phyloP scores from a whole-genome alignment of 768 basidiomycete genomes.

The button mushroom (Agaricus bisporus) region DNA sequence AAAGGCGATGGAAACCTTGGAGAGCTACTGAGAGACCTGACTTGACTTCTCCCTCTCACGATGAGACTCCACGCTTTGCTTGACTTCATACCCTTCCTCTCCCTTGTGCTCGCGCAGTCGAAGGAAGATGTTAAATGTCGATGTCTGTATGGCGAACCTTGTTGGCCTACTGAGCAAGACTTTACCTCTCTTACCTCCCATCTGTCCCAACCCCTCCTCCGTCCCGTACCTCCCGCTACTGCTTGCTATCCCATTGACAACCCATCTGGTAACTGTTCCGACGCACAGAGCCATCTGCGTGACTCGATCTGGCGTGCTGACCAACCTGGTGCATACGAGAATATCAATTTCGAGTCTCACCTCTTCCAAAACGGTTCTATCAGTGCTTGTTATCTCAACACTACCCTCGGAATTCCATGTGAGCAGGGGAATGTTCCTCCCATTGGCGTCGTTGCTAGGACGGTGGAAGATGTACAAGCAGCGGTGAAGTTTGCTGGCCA shows the following conservation, averaged over 20 bases:
- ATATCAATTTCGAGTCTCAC: constrained; percentile 8
- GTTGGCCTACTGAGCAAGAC: constrained; percentile 33
- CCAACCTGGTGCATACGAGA: constrained; percentile 8
- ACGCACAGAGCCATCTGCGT: background rate
- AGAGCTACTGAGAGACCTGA: too few species aligned
- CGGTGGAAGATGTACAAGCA: constrained; percentile 31
- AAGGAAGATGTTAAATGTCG: constrained; percentile 18
- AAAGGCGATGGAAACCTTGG: too few species aligned
- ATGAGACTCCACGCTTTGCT: background rate
- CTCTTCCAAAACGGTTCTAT: constrained; percentile 35
- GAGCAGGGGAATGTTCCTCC: constrained; percentile 38
- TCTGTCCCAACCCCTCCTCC: constrained; percentile 38
- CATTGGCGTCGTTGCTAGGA: constrained; percentile 33
- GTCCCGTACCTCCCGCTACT: constrained; percentile 32
- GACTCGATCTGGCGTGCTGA: constrained; percentile 8
- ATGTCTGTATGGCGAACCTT: constrained; percentile 33
- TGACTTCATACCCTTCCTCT: background rate
- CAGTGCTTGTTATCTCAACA: constrained; percentile 47
- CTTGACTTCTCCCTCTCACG: background rate
- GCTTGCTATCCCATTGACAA: constrained; percentile 32
- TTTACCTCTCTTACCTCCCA: constrained; percentile 27
- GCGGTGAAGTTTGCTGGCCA: constrained; percentile 30
- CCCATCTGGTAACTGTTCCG: constrained; percentile 25
- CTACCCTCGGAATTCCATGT: constrained; percentile 32
- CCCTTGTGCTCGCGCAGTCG: background rate